A percentile compares a stretch with the other conserved stretches of the same genome.
These are phyloP conservation scores for Hygrophila difformis DNA, from an alignment of 257 asterid genomes.

Conservation along the genomic window DNA sequence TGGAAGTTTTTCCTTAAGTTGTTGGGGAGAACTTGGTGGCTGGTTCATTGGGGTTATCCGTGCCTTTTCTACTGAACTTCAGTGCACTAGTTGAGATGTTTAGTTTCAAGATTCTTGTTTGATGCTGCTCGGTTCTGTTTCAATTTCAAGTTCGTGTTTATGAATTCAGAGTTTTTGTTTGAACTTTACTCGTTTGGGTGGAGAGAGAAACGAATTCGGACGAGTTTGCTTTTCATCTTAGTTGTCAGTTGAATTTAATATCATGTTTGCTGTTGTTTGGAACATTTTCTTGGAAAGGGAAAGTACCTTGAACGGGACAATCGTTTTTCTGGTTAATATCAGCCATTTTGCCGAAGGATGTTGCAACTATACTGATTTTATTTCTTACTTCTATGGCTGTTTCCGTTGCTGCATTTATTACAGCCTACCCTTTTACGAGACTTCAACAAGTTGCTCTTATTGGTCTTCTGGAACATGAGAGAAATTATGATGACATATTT, in stretches of 20 bases:
- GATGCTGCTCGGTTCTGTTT: slow-evolving; percentile 2
- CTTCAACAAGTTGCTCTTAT: too few relatives aligned
- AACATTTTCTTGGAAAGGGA: not conserved
- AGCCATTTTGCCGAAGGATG: slow-evolving; percentile 3
- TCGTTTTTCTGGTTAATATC: slow-evolving; percentile 2
- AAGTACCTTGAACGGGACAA: not conserved
- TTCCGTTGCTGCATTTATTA: not conserved
- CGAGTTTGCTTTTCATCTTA: not conserved
- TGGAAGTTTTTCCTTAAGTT: too few relatives aligned
- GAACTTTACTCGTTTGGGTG: not conserved
- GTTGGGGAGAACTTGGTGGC: slow-evolving; percentile 6
- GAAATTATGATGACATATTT: slow-evolving; percentile 13
- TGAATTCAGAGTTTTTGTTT: not conserved
- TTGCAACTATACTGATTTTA: not conserved
- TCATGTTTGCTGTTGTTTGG: slow-evolving; percentile 9
- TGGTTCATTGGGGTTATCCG: slow-evolving; percentile 8
- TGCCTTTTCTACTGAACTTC: slow-evolving; percentile 3
- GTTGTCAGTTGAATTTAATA: not conserved
- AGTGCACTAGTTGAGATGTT: not conserved
- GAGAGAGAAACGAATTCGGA: not conserved
- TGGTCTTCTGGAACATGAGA: slow-evolving; percentile 1
- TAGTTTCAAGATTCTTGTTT: not conserved
- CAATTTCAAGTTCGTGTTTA: not conserved
- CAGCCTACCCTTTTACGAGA: not conserved
- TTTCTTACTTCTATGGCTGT: not conserved